Conservation (phyloP, 2,329 filamentous ascomycete species). For the Scytalidium lignicola region DNA sequence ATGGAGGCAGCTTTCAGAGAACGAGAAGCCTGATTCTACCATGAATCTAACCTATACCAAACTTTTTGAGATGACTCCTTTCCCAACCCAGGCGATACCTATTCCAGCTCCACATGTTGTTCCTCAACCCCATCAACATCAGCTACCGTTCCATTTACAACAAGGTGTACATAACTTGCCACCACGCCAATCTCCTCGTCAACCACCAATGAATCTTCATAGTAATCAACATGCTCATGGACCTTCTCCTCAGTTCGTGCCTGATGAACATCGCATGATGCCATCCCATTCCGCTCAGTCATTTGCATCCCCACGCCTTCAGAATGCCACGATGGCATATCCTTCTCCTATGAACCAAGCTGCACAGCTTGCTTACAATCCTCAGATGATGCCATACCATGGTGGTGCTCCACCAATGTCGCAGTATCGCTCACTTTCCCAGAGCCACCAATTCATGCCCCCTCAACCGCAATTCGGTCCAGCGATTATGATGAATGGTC, state of each 20-base stretch:
- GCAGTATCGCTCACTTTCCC: slow-evolving; percentile 67
- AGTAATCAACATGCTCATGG: slow-evolving; percentile 65
- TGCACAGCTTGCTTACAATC: slow-evolving; percentile 65
- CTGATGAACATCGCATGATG: slow-evolving; percentile 82
- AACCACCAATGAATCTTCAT: slow-evolving; percentile 73
- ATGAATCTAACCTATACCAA: slow-evolving; percentile 68
- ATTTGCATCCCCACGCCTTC: slow-evolving; percentile 77
- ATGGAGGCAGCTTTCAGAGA: slow-evolving; percentile 69
- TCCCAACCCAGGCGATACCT: slow-evolving; percentile 51
- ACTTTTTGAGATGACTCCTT: slow-evolving; percentile 67
- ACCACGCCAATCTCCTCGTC: slow-evolving; percentile 67
- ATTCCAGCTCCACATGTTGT: slow-evolving; percentile 68
- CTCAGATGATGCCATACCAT: slow-evolving; percentile 66
- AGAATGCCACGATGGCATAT: slow-evolving; percentile 65
- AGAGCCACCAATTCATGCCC: slow-evolving; percentile 66
- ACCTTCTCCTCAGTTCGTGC: slow-evolving; percentile 60
- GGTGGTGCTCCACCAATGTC: slow-evolving; percentile 66
- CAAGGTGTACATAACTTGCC: slow-evolving; percentile 64
- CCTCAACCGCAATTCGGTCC: slow-evolving; percentile 68
- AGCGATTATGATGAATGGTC: slow-evolving; percentile 79
- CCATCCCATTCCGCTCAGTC: slow-evolving; percentile 78
- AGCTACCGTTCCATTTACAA: slow-evolving; percentile 77
- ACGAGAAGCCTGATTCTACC: slow-evolving; percentile 64
- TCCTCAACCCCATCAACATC: slow-evolving; percentile 75
- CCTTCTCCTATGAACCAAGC: slow-evolving; percentile 63